Conservation (phyloP, 169 alveolate species). For the Cryptosporidium sp. region DNA sequence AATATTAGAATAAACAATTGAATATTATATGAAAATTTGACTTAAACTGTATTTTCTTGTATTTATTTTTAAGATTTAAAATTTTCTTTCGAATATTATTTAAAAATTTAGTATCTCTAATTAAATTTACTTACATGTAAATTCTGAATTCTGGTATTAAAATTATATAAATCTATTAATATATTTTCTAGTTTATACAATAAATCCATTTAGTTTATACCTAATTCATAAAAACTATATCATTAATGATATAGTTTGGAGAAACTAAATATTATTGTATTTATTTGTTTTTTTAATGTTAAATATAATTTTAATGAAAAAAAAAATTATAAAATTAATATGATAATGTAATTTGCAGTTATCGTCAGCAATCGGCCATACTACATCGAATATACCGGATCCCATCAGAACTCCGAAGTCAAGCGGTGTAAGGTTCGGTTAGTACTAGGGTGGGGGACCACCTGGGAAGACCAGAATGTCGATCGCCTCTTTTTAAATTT, state of each 20-base stretch:
- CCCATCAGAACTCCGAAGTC: constrained; percentile 93
- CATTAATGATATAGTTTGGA: too few relatives aligned
- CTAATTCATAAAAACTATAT: background rate
- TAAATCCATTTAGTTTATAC: background rate
- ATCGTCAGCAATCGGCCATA: constrained; percentile 87
- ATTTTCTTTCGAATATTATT: too few relatives aligned
- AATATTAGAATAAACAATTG: too few relatives aligned
- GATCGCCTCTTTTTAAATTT: constrained; percentile 80
- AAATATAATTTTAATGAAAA: background rate
- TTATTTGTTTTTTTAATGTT: too few relatives aligned
- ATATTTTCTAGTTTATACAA: background rate
- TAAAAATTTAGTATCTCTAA: too few relatives aligned
- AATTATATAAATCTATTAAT: too few relatives aligned
- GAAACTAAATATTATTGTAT: background rate
- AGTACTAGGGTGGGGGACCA: constrained; percentile 93
- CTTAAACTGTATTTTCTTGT: too few relatives aligned
- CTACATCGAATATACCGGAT: constrained; percentile 91
- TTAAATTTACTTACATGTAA: too few relatives aligned
- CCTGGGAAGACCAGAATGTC: constrained; percentile 89
- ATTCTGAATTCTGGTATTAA: too few relatives aligned
- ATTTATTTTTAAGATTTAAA: too few relatives aligned
- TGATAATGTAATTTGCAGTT: background rate
- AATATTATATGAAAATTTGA: too few relatives aligned
- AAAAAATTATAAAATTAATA: background rate
- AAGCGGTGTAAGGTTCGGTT: constrained; percentile 90